Percentiles rank a stretch among this genome's conserved stretches.
Conservation (phyloP, 2,329 filamentous ascomycete species). For the Huntiella moniliformis region DNA sequence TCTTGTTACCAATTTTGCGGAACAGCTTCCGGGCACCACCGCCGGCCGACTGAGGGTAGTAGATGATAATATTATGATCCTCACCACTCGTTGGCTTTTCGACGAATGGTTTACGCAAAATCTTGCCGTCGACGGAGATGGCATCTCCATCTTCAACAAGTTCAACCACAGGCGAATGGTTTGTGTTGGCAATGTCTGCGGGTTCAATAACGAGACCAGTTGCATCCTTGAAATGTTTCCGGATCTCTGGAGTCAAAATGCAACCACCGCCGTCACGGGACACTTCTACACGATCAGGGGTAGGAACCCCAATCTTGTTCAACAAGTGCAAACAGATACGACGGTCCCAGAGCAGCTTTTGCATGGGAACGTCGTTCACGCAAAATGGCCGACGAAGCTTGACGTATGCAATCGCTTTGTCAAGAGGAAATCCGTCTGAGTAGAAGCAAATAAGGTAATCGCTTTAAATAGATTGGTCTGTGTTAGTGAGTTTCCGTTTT, state of each 20-base stretch:
- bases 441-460: slow-evolving; percentile 98
- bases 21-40: slow-evolving; percentile 86
- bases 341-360: slow-evolving; percentile 90
- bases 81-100: slow-evolving; percentile 97
- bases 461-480: slow-evolving; percentile 18
- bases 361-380: slow-evolving; percentile 94
- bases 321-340: slow-evolving; percentile 74
- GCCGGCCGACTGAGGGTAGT: slow-evolving; percentile 72
- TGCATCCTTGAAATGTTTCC: slow-evolving; percentile 59
- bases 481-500: slow-evolving; percentile 1
- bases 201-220: slow-evolving; percentile 55
- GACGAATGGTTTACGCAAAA: slow-evolving; percentile 83
- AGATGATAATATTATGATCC: slow-evolving; percentile 97
- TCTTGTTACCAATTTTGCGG: slow-evolving; percentile 96
- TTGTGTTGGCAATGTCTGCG: neutral
- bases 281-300: slow-evolving; percentile 73
- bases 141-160: slow-evolving; percentile 81
- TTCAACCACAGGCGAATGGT: slow-evolving; percentile 55
- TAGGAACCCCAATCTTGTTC: slow-evolving; percentile 76
- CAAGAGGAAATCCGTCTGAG: slow-evolving; percentile 87
- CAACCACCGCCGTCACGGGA: slow-evolving; percentile 80
- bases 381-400: slow-evolving; percentile 88
- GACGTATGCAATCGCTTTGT: slow-evolving; percentile 92
- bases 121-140: slow-evolving; percentile 65
- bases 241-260: slow-evolving; percentile 60